phyloP scores from a whole-genome alignment of 192 early-diverging fungal species.

The Podila verticillata region DNA sequence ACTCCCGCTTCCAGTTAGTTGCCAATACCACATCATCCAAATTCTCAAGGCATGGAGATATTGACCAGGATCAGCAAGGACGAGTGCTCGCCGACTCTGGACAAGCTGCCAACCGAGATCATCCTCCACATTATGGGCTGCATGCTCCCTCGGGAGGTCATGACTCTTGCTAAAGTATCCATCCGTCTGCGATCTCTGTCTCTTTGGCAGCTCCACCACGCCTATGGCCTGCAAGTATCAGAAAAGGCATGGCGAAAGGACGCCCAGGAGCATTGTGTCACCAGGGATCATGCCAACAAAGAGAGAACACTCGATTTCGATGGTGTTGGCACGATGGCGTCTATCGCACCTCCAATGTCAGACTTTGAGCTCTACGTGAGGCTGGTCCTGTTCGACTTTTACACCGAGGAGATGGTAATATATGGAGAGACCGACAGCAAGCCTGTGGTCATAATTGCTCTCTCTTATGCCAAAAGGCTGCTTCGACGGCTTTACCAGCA shows the following conservation, averaged over 20 bases:
- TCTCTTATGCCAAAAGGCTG: slow-evolving; percentile 12
- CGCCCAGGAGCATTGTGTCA: not conserved
- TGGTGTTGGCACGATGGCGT: not conserved
- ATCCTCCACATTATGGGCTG: not conserved
- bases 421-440: not conserved
- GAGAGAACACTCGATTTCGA: not conserved
- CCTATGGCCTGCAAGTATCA: not conserved
- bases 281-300: not conserved
- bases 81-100: not conserved
- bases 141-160: not conserved
- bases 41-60: too few species aligned
- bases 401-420: slow-evolving; percentile 1
- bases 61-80: too few species aligned
- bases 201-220: not conserved
- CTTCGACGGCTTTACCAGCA: slow-evolving; percentile 32
- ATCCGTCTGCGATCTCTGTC: not conserved
- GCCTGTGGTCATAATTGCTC: not conserved
- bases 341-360: slow-evolving; percentile 17
- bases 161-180: not conserved
- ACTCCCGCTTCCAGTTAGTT: too few species aligned
- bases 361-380: slow-evolving; percentile 25
- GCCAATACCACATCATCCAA: too few species aligned
- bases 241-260: not conserved
- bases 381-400: slow-evolving; percentile 22
- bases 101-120: not conserved